phyloP scores from a whole-genome alignment of 106 monocot genomes.

The Agapanthus africanus region DNA sequence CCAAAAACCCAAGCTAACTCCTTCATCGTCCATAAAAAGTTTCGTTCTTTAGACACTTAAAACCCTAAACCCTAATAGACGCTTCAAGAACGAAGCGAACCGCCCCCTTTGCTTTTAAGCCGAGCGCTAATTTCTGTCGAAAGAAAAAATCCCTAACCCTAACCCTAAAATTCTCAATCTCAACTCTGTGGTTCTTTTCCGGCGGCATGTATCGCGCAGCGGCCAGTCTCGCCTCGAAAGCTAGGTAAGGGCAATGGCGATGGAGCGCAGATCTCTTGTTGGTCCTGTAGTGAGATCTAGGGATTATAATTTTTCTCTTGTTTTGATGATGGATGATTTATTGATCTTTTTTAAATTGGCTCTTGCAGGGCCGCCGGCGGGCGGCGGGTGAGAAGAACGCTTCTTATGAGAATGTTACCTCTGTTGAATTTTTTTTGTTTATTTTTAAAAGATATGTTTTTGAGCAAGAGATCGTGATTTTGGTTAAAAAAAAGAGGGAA shows the following conservation, averaged over 20 bases:
- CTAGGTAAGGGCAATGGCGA: neutral
- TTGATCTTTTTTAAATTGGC: neutral
- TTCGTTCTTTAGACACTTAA: too few species aligned
- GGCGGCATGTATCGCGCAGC: neutral
- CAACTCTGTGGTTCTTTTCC: neutral
- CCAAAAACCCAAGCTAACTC: too few species aligned
- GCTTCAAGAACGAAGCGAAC: constrained; percentile 4
- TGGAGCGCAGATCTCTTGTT: neutral
- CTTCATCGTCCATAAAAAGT: too few species aligned
- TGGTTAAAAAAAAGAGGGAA: neutral
- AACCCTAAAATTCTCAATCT: neutral
- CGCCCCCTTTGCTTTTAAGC: neutral
- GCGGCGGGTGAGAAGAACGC: neutral
- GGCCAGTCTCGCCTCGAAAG: neutral
- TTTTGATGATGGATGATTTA: neutral
- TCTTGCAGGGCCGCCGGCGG: constrained; percentile 9
- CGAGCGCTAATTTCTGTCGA: too few species aligned
- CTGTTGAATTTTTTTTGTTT: neutral
- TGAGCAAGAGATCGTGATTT: neutral
- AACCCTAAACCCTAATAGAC: constrained; percentile 3
- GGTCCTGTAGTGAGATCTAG: neutral
- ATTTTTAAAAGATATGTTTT: neutral
- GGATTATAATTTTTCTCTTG: neutral
- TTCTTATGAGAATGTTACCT: too few species aligned
- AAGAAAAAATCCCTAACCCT: neutral